phyloP scores from a whole-genome alignment of 2,329 filamentous ascomycete species.

The Penicillium vulpinum region DNA sequence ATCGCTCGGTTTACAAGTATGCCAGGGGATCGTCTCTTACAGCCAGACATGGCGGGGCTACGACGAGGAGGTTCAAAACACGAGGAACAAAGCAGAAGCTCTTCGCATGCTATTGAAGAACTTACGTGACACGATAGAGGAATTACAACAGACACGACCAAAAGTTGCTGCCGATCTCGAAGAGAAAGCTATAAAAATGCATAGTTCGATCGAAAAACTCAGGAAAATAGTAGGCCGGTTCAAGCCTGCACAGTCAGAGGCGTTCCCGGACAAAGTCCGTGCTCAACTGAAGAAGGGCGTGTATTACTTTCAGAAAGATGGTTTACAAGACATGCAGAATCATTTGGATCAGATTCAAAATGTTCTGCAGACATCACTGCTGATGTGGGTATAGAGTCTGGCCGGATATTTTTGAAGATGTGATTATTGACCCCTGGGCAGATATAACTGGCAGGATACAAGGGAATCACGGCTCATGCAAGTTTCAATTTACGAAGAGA shows the following conservation, averaged over 20 bases:
- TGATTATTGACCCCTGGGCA: background rate
- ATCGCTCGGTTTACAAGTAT: slow-evolving; percentile 14
- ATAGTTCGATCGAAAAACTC: background rate
- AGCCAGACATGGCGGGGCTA: slow-evolving; percentile 1
- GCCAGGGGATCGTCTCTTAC: slow-evolving; percentile 9
- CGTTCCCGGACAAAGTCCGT: background rate
- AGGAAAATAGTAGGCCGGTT: background rate
- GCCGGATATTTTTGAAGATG: too few relatives aligned
- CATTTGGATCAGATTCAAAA: background rate
- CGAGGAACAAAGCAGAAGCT: slow-evolving; percentile 6
- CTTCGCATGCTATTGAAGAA: slow-evolving; percentile 1
- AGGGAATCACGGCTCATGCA: background rate
- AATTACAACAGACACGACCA: background rate
- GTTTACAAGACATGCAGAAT: background rate
- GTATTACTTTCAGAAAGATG: background rate
- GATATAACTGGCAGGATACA: background rate
- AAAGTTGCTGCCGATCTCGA: background rate
- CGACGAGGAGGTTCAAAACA: slow-evolving; percentile 9
- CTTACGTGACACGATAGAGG: slow-evolving; percentile 5
- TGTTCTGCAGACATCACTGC: background rate
- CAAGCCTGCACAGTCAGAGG: background rate
- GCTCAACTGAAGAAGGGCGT: background rate
- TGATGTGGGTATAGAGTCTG: background rate
- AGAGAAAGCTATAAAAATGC: background rate
- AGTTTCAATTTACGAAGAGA: background rate